A percentile compares a stretch with the other conserved stretches of the same genome.
Evolutionary conservation across 352 stramenopile species (phyloP).

Genomic region (Pythium rhizo-oryzae): DNA sequence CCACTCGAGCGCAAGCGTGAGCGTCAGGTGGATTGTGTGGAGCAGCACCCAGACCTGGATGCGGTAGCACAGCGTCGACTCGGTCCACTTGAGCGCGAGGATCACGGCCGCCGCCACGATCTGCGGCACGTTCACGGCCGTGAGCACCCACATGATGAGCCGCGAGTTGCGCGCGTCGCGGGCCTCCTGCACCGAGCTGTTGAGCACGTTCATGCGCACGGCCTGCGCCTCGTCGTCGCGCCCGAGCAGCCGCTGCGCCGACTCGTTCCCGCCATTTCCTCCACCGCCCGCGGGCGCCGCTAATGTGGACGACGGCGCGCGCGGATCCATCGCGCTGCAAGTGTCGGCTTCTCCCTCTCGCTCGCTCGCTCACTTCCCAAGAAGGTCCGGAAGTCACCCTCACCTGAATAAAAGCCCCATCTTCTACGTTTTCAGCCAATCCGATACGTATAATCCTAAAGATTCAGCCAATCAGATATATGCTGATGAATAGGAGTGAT

Average conservation of each 20-base stretch:
- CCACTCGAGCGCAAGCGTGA: constrained; percentile 79
- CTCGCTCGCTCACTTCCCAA: neutral
- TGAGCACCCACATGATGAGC: constrained; percentile 80
- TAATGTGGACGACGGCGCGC: neutral
- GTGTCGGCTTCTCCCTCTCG: constrained; percentile 4
- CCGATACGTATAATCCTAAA: neutral
- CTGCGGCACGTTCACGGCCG: constrained; percentile 78
- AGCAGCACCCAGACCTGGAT: constrained; percentile 86
- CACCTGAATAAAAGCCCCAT: neutral
- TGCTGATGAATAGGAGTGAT: constrained; percentile 9
- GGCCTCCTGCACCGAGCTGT: constrained; percentile 80
- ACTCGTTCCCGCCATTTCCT: constrained; percentile 6
- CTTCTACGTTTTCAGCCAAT: constrained; percentile 27
- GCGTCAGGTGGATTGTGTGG: constrained; percentile 67
- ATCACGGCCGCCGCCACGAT: constrained; percentile 60
- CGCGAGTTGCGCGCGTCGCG: constrained; percentile 78
- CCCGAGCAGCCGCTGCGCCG: constrained; percentile 39
- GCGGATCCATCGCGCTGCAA: constrained; percentile 4
- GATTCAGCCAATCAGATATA: constrained; percentile 21
- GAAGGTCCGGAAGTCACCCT: neutral
- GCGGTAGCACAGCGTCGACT: constrained; percentile 76
- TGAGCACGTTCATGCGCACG: constrained; percentile 84
- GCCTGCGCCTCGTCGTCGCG: constrained; percentile 72
- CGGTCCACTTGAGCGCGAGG: constrained; percentile 68
- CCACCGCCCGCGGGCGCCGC: neutral